phyloP scores from a whole-genome alignment of 805 yeast genomes.

The Candida yuanshanica region DNA sequence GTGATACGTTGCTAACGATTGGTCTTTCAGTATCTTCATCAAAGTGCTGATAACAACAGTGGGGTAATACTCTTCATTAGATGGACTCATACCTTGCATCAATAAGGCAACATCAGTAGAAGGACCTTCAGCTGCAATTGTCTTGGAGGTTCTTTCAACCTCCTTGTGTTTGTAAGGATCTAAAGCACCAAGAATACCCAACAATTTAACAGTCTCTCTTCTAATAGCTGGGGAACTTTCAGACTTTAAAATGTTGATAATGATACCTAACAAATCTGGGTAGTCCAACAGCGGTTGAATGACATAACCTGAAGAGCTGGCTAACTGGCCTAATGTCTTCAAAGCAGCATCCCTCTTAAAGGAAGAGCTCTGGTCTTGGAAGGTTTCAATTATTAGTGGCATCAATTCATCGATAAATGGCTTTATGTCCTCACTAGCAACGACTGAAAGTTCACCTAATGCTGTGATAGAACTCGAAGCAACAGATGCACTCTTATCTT shows the following conservation, averaged over 20 bases:
- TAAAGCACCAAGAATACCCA: conserved; percentile 93
- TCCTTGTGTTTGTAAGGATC: conserved; percentile 96
- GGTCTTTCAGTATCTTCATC: conserved; percentile 78
- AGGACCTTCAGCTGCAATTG: conserved; percentile 62
- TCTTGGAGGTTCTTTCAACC: conserved; percentile 66
- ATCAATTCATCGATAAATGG: conserved; percentile 69
- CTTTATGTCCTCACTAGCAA: conserved; percentile 80
- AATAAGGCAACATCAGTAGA: conserved; percentile 84
- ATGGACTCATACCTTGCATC: conserved; percentile 93
- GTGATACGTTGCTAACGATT: conserved; percentile 80
- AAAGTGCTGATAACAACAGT: conserved; percentile 87
- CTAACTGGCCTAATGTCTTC: conserved; percentile 78
- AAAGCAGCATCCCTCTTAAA: conserved; percentile 86
- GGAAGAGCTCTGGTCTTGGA: conserved; percentile 89
- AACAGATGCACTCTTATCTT: conserved; percentile 70
- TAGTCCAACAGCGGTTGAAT: conserved; percentile 89
- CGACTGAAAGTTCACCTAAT: conserved; percentile 82
- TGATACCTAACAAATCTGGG: conserved; percentile 79
- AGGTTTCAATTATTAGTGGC: conserved; percentile 82
- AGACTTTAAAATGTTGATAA: conserved; percentile 75
- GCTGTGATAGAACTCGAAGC: conserved; percentile 83
- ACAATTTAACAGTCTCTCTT: conserved; percentile 79
- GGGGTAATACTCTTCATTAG: conserved; percentile 88
- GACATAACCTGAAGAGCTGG: conserved; percentile 91
- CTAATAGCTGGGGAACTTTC: conserved; percentile 71